These are phyloP conservation scores for Zygoascus sp. DNA, from an alignment of 1,139 yeast species.

Conservation along the genomic window DNA sequence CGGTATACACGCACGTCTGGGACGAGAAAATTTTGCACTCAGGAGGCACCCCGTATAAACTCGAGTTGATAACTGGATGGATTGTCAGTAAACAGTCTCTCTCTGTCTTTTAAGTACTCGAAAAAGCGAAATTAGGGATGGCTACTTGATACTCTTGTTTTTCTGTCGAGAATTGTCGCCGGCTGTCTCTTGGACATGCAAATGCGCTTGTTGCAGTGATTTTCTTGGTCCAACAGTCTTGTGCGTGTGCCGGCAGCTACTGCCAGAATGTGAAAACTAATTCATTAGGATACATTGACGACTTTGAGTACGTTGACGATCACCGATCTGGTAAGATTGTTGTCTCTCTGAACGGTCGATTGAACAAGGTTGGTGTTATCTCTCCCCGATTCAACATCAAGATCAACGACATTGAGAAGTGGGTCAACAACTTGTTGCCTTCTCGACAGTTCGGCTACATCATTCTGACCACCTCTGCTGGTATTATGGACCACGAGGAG, in stretches of 20 bases:
- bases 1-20: too few relatives aligned
- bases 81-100: conserved; percentile 83
- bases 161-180: conserved; percentile 42
- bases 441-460: conserved; percentile 98
- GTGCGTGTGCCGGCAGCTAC: not conserved
- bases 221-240: not conserved
- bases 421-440: conserved; percentile 97
- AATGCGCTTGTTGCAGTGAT: not conserved
- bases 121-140: conserved; percentile 53
- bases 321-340: conserved; percentile 99
- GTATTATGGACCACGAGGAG: conserved; percentile 99
- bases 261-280: conserved; percentile 30
- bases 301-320: conserved; percentile 97
- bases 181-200: conserved; percentile 74
- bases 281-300: conserved; percentile 84
- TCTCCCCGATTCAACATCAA: conserved; percentile 97
- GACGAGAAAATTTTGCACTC: not conserved
- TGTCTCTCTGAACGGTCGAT: conserved; percentile 94
- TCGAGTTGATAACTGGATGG: conserved; percentile 92
- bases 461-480: conserved; percentile 97
- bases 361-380: conserved; percentile 97
- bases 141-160: conserved; percentile 67
- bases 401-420: conserved; percentile 89
- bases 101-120: conserved; percentile 98
- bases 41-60: conserved; percentile 3